A percentile compares a stretch with the other conserved stretches of the same genome.
Conservation (phyloP, 805 yeast species). For the Candida xyloterini region DNA sequence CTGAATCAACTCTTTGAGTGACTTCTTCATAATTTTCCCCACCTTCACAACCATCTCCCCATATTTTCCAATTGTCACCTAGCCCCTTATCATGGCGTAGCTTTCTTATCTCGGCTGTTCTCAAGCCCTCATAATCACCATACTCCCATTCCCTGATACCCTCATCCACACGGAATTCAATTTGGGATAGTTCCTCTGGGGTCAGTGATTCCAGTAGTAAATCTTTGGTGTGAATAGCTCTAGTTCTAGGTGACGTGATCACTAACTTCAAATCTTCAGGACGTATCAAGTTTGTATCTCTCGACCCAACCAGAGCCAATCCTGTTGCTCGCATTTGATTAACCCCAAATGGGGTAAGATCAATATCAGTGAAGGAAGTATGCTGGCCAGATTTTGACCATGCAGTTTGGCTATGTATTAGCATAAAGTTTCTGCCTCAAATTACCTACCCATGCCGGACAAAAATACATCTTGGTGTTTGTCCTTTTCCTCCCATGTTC, state of each 20-base stretch:
- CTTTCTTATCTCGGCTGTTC: slow-evolving; percentile 62
- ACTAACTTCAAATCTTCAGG: slow-evolving; percentile 62
- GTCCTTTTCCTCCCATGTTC: slow-evolving; percentile 1
- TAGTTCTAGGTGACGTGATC: slow-evolving; percentile 73
- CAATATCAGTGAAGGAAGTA: slow-evolving; percentile 82
- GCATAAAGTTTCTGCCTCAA: neutral
- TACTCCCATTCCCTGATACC: slow-evolving; percentile 94
- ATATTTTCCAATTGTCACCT: slow-evolving; percentile 63
- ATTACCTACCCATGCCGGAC: slow-evolving; percentile 63
- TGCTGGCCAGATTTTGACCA: slow-evolving; percentile 95
- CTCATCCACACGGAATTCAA: slow-evolving; percentile 51
- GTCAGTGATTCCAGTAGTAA: slow-evolving; percentile 53
- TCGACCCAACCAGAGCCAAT: slow-evolving; percentile 55
- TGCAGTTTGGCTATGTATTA: slow-evolving; percentile 64
- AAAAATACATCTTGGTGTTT: slow-evolving; percentile 64
- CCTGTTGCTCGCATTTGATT: slow-evolving; percentile 77
- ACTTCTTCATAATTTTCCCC: slow-evolving; percentile 75
- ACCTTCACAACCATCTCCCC: slow-evolving; percentile 90
- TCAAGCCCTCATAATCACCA: slow-evolving; percentile 89
- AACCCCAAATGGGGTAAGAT: slow-evolving; percentile 74
- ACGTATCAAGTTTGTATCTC: slow-evolving; percentile 53
- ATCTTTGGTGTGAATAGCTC: slow-evolving; percentile 76
- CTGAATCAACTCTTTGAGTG: slow-evolving; percentile 65
- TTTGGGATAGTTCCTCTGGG: slow-evolving; percentile 38
- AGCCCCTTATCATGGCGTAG: slow-evolving; percentile 61